Evolutionary conservation across 106 monocot species (phyloP).

Genomic region (Acorus calamus): DNA sequence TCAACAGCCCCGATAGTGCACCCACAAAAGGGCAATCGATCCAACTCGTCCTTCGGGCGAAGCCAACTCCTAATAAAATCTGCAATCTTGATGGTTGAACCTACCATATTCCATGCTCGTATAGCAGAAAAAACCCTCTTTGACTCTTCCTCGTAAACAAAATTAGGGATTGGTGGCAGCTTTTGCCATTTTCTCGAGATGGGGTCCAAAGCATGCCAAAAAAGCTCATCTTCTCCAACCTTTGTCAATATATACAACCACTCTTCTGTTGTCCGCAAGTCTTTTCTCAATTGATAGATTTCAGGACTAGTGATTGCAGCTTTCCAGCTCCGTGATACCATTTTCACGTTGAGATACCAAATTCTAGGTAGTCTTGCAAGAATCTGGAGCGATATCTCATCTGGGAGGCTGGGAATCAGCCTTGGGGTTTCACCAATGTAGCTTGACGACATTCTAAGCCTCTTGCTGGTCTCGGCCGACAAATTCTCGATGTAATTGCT

Average conservation of each 20-base stretch:
- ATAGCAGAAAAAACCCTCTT: conserved; percentile 22
- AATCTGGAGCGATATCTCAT: conserved; percentile 82
- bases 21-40: conserved; percentile 54
- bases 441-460: conserved; percentile 38
- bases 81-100: conserved; percentile 44
- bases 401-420: conserved; percentile 58
- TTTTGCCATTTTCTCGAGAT: conserved; percentile 50
- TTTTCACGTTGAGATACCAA: conserved; percentile 39
- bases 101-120: conserved; percentile 42
- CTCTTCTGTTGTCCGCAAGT: conserved; percentile 58
- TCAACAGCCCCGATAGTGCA: conserved; percentile 54
- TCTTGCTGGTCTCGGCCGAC: conserved; percentile 33
- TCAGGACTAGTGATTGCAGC: conserved; percentile 48
- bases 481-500: background rate
- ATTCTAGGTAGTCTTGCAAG: conserved; percentile 68
- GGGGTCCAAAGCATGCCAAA: conserved; percentile 77
- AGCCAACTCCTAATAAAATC: conserved; percentile 65
- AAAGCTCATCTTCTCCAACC: conserved; percentile 31
- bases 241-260: conserved; percentile 77
- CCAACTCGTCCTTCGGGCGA: conserved; percentile 16
- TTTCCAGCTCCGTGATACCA: conserved; percentile 59
- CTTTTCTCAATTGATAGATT: conserved; percentile 53
- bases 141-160: conserved; percentile 36
- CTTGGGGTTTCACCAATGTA: conserved; percentile 21
- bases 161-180: conserved; percentile 65